phyloP scores from a whole-genome alignment of 208 protist genomes.

The Acanthamoeba healyi region DNA sequence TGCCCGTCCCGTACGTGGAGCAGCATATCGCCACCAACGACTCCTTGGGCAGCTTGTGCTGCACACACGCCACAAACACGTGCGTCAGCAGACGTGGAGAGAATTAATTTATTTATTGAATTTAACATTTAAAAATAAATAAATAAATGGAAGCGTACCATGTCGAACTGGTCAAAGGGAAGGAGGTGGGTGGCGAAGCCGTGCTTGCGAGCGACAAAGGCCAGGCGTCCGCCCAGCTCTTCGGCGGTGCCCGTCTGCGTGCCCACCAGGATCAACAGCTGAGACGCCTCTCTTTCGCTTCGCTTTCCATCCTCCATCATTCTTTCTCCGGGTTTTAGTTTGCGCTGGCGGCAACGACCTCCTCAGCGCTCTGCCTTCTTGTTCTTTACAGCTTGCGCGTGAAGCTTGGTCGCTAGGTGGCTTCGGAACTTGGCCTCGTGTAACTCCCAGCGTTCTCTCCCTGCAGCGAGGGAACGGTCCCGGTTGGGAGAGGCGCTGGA shows the following conservation, averaged over 20 bases:
- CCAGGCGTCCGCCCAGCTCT: constrained; percentile 21
- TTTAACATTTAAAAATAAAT: background rate
- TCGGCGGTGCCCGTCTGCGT: constrained; percentile 9
- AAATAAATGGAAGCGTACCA: background rate
- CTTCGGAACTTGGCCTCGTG: too few species aligned
- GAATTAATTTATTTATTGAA: background rate
- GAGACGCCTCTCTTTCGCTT: background rate
- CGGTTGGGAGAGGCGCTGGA: background rate
- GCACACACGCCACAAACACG: background rate
- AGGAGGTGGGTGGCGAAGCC: background rate
- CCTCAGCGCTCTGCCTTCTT: too few species aligned
- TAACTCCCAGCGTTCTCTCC: too few species aligned
- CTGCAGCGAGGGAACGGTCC: too few species aligned
- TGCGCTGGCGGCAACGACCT: too few species aligned
- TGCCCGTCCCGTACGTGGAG: constrained; percentile 59
- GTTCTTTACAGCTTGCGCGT: too few species aligned
- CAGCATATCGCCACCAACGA: constrained; percentile 56
- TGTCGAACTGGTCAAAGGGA: constrained; percentile 50
- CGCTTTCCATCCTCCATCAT: background rate
- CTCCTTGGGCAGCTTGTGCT: background rate
- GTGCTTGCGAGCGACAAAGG: constrained; percentile 8
- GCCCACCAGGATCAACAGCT: constrained; percentile 44
- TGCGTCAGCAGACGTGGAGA: too few species aligned
- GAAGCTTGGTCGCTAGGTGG: too few species aligned
- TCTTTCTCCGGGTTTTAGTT: background rate